Evolutionary conservation across 805 yeast genomes (phyloP).

Genomic region (Candida oleophila): DNA sequence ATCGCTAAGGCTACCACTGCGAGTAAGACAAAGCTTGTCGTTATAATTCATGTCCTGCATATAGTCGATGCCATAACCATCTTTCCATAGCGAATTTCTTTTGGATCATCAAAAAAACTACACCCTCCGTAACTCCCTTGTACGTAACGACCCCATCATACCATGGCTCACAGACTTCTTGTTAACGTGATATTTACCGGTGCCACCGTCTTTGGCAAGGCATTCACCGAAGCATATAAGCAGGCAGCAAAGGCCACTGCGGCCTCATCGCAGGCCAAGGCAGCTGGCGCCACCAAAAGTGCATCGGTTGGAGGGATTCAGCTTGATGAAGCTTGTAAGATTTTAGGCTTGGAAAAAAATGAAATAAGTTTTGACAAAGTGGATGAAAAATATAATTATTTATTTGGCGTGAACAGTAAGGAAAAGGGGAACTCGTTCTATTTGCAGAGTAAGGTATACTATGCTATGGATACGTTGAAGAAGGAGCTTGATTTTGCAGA

Average conservation of each 20-base stretch:
- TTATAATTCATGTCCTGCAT: too few relatives aligned
- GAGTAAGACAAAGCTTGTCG: too few relatives aligned
- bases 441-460: conserved; percentile 85
- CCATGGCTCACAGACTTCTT: conserved; percentile 85
- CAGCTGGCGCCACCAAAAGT: conserved; percentile 37
- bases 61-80: too few relatives aligned
- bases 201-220: conserved; percentile 92
- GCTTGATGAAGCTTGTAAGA: conserved; percentile 87
- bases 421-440: conserved; percentile 97
- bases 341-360: conserved; percentile 70
- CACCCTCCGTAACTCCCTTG: too few relatives aligned
- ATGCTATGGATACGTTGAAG: conserved; percentile 90
- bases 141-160: neutral
- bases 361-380: conserved; percentile 57
- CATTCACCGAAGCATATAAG: conserved; percentile 94
- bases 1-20: too few relatives aligned
- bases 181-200: conserved; percentile 92
- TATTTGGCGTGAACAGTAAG: conserved; percentile 85
- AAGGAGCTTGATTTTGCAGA: conserved; percentile 67
- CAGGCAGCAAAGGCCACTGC: conserved; percentile 96
- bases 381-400: conserved; percentile 70
- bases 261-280: conserved; percentile 52
- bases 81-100: neutral
- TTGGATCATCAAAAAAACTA: neutral
- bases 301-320: conserved; percentile 74